Base-by-base conservation (phyloP, 2,329 filamentous ascomycete genomes). In the Metarhizium rileyi region DNA sequence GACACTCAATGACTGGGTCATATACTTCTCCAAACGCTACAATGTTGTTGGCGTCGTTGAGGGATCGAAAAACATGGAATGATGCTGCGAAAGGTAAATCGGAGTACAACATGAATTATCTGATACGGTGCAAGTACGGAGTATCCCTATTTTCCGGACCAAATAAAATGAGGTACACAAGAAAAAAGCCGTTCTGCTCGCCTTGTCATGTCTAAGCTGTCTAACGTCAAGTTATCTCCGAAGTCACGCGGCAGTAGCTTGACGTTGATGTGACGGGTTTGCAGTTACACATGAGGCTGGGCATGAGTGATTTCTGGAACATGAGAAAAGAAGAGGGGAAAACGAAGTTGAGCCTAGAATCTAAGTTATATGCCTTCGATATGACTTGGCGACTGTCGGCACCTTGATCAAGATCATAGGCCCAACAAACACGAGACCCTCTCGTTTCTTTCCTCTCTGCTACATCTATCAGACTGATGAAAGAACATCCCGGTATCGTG, bases 21-120 rank as follows among this genome's bases (percentile, higher is more conserved):
- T 86, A 2, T 98, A 95, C 70, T 98, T 98, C 70, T 88, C 86
- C 57, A 98, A 97, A 74, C 78, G 93, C 51, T 98, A 98, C 72
- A 97, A 95, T 61, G 79, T 97, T 47, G 82, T 94, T 44, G 89
- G 88, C 14, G 66, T 74, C 50, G 80, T 86, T 16, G 70, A 76
- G 52, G 79, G 78, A 33, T 79, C 80, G 26, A 81, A 75, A 26
- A 83, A 83, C 60, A 68, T 70, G 60, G 75, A 74, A 49, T 71
- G 45, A 48, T 23, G 42, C 9, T 14, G 16, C 16, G 10, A 33
- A 5, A 14, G 8, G 16, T 33, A n/a, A n/a, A n/a, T n/a, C n/a
- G n/a, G n/a, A n/a, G n/a, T n/a, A n/a, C n/a, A n/a, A n/a, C n/a
- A n/a, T n/a, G n/a, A n/a, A n/a, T n/a, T n/a, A n/a, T n/a, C n/a